These are phyloP conservation scores for Centrapalus pauciflorus DNA, from an alignment of 129 eudicot species.

Conservation along the genomic window DNA sequence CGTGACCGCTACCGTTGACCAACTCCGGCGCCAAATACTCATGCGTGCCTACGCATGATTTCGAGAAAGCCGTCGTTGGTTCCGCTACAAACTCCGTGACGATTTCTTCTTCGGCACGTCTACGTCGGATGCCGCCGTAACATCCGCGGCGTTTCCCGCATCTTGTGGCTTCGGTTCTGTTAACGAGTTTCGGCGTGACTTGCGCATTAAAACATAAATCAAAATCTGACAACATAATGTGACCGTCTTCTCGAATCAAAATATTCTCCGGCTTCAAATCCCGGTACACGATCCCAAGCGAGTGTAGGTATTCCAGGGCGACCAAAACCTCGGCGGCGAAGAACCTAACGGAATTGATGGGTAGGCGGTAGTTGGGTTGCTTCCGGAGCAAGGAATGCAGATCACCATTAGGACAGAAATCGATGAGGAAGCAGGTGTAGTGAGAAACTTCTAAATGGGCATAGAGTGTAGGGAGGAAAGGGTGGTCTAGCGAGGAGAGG, in stretches of 20 bases:
- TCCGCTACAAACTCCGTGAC: slow-evolving; percentile 80
- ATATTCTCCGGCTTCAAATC: slow-evolving; percentile 90
- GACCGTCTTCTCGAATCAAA: slow-evolving; percentile 81
- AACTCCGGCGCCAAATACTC: slow-evolving; percentile 88
- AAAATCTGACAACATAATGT: slow-evolving; percentile 84
- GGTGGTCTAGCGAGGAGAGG: slow-evolving; percentile 69
- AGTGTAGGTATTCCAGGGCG: slow-evolving; percentile 73
- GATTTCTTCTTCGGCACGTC: slow-evolving; percentile 16
- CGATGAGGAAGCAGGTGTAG: slow-evolving; percentile 71
- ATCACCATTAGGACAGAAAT: slow-evolving; percentile 75
- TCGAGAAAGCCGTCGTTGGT: slow-evolving; percentile 80
- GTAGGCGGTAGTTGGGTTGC: slow-evolving; percentile 61
- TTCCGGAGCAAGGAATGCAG: slow-evolving; percentile 63
- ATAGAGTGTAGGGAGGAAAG: slow-evolving; percentile 81
- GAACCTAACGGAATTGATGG: slow-evolving; percentile 50
- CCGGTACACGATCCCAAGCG: slow-evolving; percentile 72
- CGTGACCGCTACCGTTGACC: slow-evolving; percentile 70
- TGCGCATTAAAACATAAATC: slow-evolving; percentile 69
- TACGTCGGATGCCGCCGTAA: not conserved
- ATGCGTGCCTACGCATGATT: slow-evolving; percentile 84
- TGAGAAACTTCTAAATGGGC: slow-evolving; percentile 82
- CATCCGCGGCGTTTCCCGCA: not conserved
- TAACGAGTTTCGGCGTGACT: slow-evolving; percentile 45
- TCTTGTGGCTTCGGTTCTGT: not conserved
- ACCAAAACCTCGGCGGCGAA: slow-evolving; percentile 63